A percentile compares a stretch with the other conserved stretches of the same genome.
Evolutionary conservation across 2,329 filamentous ascomycete species (phyloP).

Genomic region (Bipolaris bicolor): DNA sequence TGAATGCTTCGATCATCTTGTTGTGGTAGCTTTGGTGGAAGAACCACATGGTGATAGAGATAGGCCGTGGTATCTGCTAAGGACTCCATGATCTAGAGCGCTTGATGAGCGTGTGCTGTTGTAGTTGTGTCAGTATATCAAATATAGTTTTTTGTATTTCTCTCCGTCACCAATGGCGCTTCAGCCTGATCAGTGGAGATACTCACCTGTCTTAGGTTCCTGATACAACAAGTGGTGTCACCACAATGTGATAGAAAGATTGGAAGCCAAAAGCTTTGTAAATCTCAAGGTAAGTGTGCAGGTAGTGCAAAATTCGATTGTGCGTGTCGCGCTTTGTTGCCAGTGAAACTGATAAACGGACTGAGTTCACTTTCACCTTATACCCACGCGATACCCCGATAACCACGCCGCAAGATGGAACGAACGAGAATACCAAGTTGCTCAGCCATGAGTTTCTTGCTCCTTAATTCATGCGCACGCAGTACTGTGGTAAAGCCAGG

Average conservation of each 20-base stretch:
- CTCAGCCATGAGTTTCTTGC: neutral
- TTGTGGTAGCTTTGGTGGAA: slow-evolving; percentile 58
- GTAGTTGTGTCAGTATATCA: neutral
- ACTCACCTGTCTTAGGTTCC: neutral
- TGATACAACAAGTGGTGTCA: neutral
- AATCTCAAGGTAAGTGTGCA: neutral
- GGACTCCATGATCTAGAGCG: slow-evolving; percentile 5
- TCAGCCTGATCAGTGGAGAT: too few relatives aligned
- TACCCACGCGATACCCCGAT: neutral
- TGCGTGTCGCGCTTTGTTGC: neutral
- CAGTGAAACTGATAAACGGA: slow-evolving; percentile 3
- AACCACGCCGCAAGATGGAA: slow-evolving; percentile 2
- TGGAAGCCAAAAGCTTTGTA: neutral
- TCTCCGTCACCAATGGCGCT: too few relatives aligned
- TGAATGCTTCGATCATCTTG: slow-evolving; percentile 29
- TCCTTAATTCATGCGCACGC: slow-evolving; percentile 5
- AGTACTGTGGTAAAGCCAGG: neutral
- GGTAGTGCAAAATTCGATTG: neutral
- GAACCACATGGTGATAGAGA: slow-evolving; percentile 53
- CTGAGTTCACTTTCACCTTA: slow-evolving; percentile 7
- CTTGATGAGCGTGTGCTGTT: neutral
- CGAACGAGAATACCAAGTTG: neutral
- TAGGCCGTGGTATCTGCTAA: slow-evolving; percentile 13
- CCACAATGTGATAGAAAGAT: neutral
- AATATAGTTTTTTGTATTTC: too few relatives aligned